Percentiles rank a stretch among this genome's conserved stretches.
These are phyloP conservation scores for Fistulinella cinereoalba DNA, from an alignment of 1,284 basidiomycete genomes.

Conservation along the genomic window DNA sequence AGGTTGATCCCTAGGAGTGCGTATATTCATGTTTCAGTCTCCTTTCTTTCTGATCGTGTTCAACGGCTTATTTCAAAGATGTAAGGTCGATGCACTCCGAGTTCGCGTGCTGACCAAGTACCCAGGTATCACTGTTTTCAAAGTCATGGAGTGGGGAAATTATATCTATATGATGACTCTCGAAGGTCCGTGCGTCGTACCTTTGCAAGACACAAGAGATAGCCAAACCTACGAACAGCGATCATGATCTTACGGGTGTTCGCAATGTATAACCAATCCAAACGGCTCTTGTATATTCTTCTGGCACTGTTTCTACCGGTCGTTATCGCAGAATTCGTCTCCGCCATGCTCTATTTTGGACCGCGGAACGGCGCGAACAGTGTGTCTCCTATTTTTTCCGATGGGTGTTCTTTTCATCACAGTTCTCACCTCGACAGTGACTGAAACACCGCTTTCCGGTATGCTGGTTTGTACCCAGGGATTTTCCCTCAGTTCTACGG, in stretches of 20 bases:
- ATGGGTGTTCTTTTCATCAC: background rate
- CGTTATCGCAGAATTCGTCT: background rate
- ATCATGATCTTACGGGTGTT: constrained; percentile 10
- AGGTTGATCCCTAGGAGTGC: background rate
- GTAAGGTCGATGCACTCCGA: no score
- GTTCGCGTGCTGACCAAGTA: background rate
- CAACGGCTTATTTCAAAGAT: background rate
- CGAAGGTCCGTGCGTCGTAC: background rate
- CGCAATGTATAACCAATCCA: constrained; percentile 12
- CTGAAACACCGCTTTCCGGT: background rate
- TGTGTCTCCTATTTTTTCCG: background rate
- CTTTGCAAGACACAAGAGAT: no score
- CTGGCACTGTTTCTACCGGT: constrained; percentile 5
- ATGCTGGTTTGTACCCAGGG: background rate
- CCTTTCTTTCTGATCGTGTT: no score
- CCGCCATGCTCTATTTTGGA: background rate
- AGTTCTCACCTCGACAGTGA: background rate
- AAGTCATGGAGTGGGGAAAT: constrained; percentile 3
- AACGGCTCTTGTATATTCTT: constrained; percentile 1
- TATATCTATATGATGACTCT: constrained; percentile 7
- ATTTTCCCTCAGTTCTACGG: background rate
- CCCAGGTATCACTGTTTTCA: constrained; percentile 3
- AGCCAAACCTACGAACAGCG: background rate
- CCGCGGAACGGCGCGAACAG: constrained; percentile 2
- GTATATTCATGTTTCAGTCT: no score